phyloP scores from a whole-genome alignment of 441 rosid genomes.

The Flueggea neowawraea region DNA sequence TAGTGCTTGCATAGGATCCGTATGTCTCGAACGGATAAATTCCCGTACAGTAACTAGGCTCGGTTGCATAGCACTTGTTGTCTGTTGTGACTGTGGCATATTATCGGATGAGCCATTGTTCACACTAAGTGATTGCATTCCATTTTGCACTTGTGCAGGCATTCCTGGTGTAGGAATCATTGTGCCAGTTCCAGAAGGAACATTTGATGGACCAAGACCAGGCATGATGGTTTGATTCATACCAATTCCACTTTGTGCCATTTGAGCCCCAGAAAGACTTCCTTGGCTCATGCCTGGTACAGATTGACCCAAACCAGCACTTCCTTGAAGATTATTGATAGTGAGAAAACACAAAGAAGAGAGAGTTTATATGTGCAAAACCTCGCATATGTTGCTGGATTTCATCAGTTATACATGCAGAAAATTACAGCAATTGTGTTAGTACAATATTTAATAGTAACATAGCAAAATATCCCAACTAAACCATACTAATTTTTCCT shows the following conservation, averaged over 20 bases:
- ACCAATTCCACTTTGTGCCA: conserved; percentile 77
- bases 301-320: conserved; percentile 45
- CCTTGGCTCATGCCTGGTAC: conserved; percentile 79
- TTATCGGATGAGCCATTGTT: conserved; percentile 58
- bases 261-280: conserved; percentile 72
- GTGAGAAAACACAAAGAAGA: too few relatives aligned
- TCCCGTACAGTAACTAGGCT: too few relatives aligned
- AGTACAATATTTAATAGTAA: too few relatives aligned
- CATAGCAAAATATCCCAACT: too few relatives aligned
- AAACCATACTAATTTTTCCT: too few relatives aligned
- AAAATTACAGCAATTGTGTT: too few relatives aligned
- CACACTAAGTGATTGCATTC: conserved; percentile 67
- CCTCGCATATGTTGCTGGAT: too few relatives aligned
- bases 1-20: too few relatives aligned
- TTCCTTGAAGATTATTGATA: conserved; percentile 36
- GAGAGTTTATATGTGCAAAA: too few relatives aligned
- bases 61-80: conserved; percentile 53
- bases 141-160: conserved; percentile 73
- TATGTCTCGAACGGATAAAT: too few relatives aligned
- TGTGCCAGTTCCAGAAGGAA: conserved; percentile 65
- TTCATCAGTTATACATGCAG: too few relatives aligned
- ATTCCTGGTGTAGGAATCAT: conserved; percentile 98
- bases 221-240: conserved; percentile 71
- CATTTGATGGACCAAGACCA: conserved; percentile 61
- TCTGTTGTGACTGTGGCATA: conserved; percentile 71